Conservation (phyloP, 495 filamentous ascomycete genomes). For the Lepraria neglecta region DNA sequence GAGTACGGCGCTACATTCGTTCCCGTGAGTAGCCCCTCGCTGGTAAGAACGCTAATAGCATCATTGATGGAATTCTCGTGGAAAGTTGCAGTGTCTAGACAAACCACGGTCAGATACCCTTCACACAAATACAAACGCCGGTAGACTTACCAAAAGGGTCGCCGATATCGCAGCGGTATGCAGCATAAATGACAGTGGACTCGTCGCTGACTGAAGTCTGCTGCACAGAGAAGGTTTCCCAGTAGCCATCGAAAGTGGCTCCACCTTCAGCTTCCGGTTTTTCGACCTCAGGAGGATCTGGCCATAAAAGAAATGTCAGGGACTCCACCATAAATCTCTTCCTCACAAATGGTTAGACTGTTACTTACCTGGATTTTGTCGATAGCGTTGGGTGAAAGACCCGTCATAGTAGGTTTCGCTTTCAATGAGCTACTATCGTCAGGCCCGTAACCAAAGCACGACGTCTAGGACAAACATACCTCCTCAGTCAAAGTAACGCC, state of each 20-base stretch:
- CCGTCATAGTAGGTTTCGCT: neutral
- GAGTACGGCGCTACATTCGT: neutral
- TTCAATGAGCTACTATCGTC: slow-evolving; percentile 6
- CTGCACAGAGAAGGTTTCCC: neutral
- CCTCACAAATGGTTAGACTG: too few species aligned
- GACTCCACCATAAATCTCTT: neutral
- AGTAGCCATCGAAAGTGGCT: slow-evolving; percentile 8
- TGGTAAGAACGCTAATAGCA: neutral
- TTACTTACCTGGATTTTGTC: neutral
- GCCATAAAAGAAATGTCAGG: neutral
- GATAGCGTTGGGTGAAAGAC: slow-evolving; percentile 8
- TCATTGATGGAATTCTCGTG: neutral
- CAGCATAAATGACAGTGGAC: neutral
- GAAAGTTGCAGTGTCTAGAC: neutral
- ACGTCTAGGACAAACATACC: neutral
- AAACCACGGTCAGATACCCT: neutral
- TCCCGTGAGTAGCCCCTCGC: neutral
- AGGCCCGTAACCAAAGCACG: neutral
- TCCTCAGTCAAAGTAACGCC: slow-evolving; percentile 2
- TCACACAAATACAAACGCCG: neutral
- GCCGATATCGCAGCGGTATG: slow-evolving; percentile 5
- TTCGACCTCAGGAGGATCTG: neutral
- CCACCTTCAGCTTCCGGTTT: neutral
- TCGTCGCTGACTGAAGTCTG: slow-evolving; percentile 3
- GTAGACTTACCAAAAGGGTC: neutral